A percentile compares a stretch with the other conserved stretches of the same genome.
Conservation (phyloP, 805 yeast genomes). For the Yamadazyma phyllophila region DNA sequence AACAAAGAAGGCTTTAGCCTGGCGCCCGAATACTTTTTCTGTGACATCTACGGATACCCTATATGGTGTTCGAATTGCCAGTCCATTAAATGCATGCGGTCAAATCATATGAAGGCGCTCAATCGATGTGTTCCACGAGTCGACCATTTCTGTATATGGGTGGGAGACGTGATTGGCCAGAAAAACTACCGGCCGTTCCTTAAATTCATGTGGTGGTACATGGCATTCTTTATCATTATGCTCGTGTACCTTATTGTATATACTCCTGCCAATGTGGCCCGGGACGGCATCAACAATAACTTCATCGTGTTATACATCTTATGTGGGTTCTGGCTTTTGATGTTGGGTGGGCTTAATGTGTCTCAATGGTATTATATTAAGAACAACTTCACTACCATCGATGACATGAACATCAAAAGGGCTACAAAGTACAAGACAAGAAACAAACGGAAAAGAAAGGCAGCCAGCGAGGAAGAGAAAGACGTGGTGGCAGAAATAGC, state of each 20-base stretch:
- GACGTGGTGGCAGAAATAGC: background rate
- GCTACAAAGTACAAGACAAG: conserved; percentile 21
- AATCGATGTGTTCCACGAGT: conserved; percentile 64
- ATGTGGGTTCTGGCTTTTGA: conserved; percentile 43
- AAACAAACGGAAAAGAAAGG: background rate
- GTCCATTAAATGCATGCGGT: conserved; percentile 61
- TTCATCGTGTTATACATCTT: conserved; percentile 47
- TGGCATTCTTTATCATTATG: conserved; percentile 30
- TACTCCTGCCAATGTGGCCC: conserved; percentile 13
- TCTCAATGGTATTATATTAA: conserved; percentile 46
- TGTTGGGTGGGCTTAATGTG: conserved; percentile 41
- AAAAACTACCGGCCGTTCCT: conserved; percentile 60
- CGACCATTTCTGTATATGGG: conserved; percentile 84
- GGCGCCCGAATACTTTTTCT: conserved; percentile 60
- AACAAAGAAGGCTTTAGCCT: conserved; percentile 20
- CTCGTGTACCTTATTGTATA: conserved; percentile 25
- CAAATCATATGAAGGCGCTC: conserved; percentile 63
- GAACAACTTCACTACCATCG: conserved; percentile 57
- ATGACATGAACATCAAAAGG: conserved; percentile 44
- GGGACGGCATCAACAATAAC: conserved; percentile 41
- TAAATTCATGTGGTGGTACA: conserved; percentile 44
- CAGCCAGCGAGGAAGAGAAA: background rate
- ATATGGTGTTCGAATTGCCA: conserved; percentile 70
- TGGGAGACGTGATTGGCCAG: conserved; percentile 71
- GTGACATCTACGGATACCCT: conserved; percentile 75